Percentiles rank a stretch among this genome's conserved stretches.
These are phyloP conservation scores for Corinectria fuckeliana DNA, from an alignment of 2,329 filamentous ascomycete genomes.

Conservation along the genomic window DNA sequence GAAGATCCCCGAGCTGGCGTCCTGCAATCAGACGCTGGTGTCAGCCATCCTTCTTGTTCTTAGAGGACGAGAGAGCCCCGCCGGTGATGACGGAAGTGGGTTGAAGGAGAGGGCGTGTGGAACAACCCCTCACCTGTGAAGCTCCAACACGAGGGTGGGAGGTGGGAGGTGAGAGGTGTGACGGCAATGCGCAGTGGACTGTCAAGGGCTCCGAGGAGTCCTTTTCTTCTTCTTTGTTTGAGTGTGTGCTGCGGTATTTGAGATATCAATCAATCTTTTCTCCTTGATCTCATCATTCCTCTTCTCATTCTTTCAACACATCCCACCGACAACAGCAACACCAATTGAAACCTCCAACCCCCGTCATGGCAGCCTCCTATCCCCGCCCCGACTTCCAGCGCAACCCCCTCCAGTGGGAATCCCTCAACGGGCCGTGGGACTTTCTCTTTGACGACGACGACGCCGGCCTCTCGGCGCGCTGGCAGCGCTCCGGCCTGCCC, in stretches of 20 bases:
- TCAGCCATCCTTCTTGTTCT: background rate
- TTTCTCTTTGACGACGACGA: conserved; percentile 72
- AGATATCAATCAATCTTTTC: background rate
- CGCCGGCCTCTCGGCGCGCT: conserved; percentile 57
- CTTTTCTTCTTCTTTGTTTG: background rate
- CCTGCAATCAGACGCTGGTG: background rate
- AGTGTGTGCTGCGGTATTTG: background rate
- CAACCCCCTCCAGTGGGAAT: conserved; percentile 60
- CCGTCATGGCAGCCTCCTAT: conserved; percentile 48
- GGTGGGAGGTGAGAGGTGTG: too few relatives aligned
- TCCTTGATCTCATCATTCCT: background rate
- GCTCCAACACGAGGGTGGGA: background rate
- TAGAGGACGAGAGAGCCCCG: background rate
- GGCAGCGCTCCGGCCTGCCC: conserved; percentile 61
- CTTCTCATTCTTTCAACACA: background rate
- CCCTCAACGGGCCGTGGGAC: conserved; percentile 68
- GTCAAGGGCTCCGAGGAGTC: background rate
- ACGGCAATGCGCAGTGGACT: background rate
- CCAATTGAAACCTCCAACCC: background rate
- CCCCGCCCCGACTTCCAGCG: conserved; percentile 71
- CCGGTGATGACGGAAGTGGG: background rate
- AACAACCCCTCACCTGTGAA: background rate
- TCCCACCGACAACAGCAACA: background rate
- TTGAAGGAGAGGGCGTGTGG: background rate
- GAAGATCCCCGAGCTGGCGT: background rate